Base-by-base conservation (phyloP, 306 rosid genomes). In the Inga laurina region DNA sequence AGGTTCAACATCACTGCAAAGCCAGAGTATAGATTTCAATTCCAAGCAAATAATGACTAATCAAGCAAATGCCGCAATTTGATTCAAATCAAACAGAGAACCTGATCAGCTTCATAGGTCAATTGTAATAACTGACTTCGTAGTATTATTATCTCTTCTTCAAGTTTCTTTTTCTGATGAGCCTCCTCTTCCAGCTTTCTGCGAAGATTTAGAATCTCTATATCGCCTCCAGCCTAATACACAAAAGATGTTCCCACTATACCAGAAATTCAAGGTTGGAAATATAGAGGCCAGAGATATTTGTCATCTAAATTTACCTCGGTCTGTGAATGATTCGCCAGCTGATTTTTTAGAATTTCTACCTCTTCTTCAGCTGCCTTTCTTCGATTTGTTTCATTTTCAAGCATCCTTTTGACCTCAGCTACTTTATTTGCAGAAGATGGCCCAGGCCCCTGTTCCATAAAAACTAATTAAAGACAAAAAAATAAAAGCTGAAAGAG, bases 31-130 rank as follows among this genome's bases (percentile, higher is more conserved):
- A 78, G 75, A 73, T 74, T 75, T 77, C 32, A 39, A 19, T 44
- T 69, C 75, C 84, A 52, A 83, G 65, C 34, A 43, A 70, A 76
- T 37, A 77, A 30, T 24, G 61, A 27, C 30, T 67, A 73, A 52
- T 57, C 71, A 83, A 81, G 75, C 62, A 81, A 69, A 84, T 48
- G 72, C 79, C 41, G 49, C 74, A 64, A 51, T 48, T 78, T 37
- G 37, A 43, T n/a, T 84, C 73, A 71, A 76, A 69, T 41, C 24
- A 57, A 82, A 79, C 85, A 56, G 75, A 84, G 46, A 85, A 97
- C 99, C 97, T 94, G 97, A 59, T 92, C 97, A 87, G 95, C 93
- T 91, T 94, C 99, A 86, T 88, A 87, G 79, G 88, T 92, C 79
- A 88, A 77, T 87, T 97, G 98, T 89, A 90, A 81, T 86, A 97